phyloP scores from a whole-genome alignment of 1,284 basidiomycete species.

The Albatrellus sp. region DNA sequence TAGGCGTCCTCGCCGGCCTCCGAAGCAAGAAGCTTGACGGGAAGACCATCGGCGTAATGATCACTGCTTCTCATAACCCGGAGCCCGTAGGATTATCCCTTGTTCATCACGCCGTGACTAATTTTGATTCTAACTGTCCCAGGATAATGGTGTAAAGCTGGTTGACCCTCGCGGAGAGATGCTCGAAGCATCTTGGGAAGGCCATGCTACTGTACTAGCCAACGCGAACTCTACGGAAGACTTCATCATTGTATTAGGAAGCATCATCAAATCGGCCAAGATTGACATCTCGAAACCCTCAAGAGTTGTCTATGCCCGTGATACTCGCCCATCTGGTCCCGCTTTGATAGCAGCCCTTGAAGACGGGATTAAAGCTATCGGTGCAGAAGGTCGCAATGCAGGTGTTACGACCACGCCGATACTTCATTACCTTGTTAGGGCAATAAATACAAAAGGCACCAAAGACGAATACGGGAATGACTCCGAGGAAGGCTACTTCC shows the following conservation, averaged over 20 bases:
- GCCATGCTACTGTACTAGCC: constrained; percentile 79
- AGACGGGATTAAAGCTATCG: constrained; percentile 71
- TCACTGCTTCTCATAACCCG: constrained; percentile 98
- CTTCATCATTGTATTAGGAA: constrained; percentile 57
- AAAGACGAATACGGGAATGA: constrained; percentile 75
- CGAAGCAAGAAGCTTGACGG: constrained; percentile 86
- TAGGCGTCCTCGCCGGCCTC: constrained; percentile 84
- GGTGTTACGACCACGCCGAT: constrained; percentile 92
- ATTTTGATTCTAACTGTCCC: neutral
- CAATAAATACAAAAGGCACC: constrained; percentile 76
- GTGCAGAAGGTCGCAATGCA: constrained; percentile 51
- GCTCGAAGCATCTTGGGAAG: constrained; percentile 94
- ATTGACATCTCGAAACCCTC: constrained; percentile 76
- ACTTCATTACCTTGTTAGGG: constrained; percentile 89
- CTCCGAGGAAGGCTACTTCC: constrained; percentile 78
- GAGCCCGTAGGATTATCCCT: constrained; percentile 48
- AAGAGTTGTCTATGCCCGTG: constrained; percentile 81
- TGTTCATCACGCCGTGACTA: constrained; percentile 1
- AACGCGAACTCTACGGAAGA: constrained; percentile 72
- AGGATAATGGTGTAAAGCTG: constrained; percentile 99
- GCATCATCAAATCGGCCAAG: constrained; percentile 53
- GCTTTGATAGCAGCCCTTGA: constrained; percentile 73
- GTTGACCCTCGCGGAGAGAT: constrained; percentile 99
- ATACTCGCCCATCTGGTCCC: constrained; percentile 88
- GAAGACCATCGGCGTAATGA: constrained; percentile 93